Evolutionary conservation across 1,139 yeast species (phyloP), one percentile per base, ranked within the genome.

Genomic region (Lodderomyces metapsilosis): DNA sequence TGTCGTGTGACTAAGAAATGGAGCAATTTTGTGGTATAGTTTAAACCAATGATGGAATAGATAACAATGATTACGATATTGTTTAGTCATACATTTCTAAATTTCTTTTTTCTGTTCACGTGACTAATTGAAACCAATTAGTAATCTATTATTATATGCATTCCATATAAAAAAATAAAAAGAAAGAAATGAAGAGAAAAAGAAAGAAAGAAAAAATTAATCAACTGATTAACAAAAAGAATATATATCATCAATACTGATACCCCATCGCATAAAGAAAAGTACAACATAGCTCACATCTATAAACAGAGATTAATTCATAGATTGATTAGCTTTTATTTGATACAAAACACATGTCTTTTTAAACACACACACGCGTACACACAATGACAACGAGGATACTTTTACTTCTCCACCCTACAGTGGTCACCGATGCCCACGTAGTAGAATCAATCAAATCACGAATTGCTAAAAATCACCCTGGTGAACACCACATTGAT

Each of bases 351-450:
- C n/a, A n/a, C n/a, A n/a, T n/a, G n/a, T 24, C n/a, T 27, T 27
- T 27, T 15, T 5, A 8, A n/a, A 15, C 18, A 15, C 11, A 28
- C 32, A 15, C 32, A 18, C 18, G 40, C 41, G 8, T 24, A 11
- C 12, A 9, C 9, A 24, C 27, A 20, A 20, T 20, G 42, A 39
- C 32, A 8, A 28, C 45, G 2, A 41, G 44, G 25, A 44, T 50
- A 17, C 49, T 51, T 34, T 64, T 85, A 35, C 68, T 86, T 41
- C 71, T 86, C 40, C 91, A 85, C 52, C 92, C 94, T 10, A 81
- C 87, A 5, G 76, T 81, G 41, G 89, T 86, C 5, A 78, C 87
- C 0, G 75, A 79, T 35, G 83, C 82, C 27, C 67, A 62, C 17
- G 46, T 60, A 32, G 80, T 82, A 18, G 74, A 66, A 36, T 41